Conservation (phyloP, 1,284 basidiomycete species). For the Sphaerobolus stellatus region DNA sequence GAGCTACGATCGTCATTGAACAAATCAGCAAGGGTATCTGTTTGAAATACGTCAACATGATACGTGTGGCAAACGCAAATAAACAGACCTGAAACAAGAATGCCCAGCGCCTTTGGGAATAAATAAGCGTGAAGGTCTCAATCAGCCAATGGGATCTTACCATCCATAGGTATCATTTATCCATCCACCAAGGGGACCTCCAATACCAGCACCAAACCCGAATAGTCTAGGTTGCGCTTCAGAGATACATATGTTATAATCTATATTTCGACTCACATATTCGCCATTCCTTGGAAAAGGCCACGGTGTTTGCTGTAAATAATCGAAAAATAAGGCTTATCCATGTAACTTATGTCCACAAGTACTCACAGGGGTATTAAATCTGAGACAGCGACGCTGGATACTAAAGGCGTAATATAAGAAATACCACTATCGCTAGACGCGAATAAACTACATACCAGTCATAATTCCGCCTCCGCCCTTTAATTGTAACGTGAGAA, state of each 20-base stretch:
- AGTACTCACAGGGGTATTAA: conserved; percentile 73
- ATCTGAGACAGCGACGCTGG: conserved; percentile 75
- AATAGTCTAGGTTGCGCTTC: conserved; percentile 63
- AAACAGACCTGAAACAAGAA: conserved; percentile 32
- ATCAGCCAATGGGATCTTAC: conserved; percentile 42
- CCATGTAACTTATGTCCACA: conserved; percentile 4
- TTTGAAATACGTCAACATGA: conserved; percentile 11
- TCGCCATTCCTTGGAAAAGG: conserved; percentile 85
- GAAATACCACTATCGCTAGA: conserved; percentile 14
- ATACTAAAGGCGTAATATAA: conserved; percentile 46
- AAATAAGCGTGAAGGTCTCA: conserved; percentile 6
- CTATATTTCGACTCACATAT: conserved; percentile 57
- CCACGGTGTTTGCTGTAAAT: conserved; percentile 73
- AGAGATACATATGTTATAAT: conserved; percentile 2
- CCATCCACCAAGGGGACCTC: conserved; percentile 88
- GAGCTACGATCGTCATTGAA: conserved; percentile 64
- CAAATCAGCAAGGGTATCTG: conserved; percentile 74
- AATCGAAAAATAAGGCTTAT: conserved; percentile 13
- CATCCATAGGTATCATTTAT: conserved; percentile 82
- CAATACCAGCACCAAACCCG: conserved; percentile 78
- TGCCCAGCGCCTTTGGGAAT: conserved; percentile 23
- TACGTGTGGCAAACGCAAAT: conserved; percentile 9
- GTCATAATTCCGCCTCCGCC: conserved; percentile 59
- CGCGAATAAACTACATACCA: conserved; percentile 45
- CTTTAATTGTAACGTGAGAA: conserved; percentile 36